Conservation (phyloP, 2,329 filamentous ascomycete species). For the Penicillium sp. region DNA sequence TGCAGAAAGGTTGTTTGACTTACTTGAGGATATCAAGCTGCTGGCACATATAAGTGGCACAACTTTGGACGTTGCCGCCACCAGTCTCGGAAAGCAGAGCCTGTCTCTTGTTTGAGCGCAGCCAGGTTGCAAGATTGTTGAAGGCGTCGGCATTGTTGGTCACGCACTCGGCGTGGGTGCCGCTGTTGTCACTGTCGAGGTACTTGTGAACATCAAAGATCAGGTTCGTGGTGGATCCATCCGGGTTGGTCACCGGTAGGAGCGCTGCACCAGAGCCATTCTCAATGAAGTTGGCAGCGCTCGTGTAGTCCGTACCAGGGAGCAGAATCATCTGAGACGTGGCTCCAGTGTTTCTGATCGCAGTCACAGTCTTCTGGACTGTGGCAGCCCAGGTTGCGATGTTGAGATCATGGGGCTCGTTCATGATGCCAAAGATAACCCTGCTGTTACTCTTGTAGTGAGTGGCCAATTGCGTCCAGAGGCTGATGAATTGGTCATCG, state of each 20-base stretch:
- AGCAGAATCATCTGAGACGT: slow-evolving; percentile 1
- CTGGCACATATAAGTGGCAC: not conserved
- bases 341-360: not conserved
- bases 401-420: not conserved
- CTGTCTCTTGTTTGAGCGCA: not conserved
- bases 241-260: not conserved
- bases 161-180: not conserved
- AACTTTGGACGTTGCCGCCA: not conserved
- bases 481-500: not conserved
- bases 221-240: slow-evolving; percentile 1
- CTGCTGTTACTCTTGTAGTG: slow-evolving; percentile 1
- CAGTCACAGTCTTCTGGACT: not conserved
- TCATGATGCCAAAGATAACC: not conserved
- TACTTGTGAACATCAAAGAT: slow-evolving; percentile 3
- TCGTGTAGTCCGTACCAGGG: not conserved
- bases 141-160: slow-evolving; percentile 1
- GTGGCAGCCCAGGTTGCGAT: not conserved
- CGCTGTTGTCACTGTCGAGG: slow-evolving; percentile 1
- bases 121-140: not conserved
- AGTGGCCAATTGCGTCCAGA: slow-evolving; percentile 1
- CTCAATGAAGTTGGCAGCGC: slow-evolving; percentile 1
- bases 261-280: slow-evolving; percentile 1
- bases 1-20: not conserved
- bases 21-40: not conserved
- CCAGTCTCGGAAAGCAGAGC: not conserved